These are phyloP conservation scores for Globisporangium acanthophoron DNA, from an alignment of 352 stramenopile genomes.

Conservation along the genomic window DNA sequence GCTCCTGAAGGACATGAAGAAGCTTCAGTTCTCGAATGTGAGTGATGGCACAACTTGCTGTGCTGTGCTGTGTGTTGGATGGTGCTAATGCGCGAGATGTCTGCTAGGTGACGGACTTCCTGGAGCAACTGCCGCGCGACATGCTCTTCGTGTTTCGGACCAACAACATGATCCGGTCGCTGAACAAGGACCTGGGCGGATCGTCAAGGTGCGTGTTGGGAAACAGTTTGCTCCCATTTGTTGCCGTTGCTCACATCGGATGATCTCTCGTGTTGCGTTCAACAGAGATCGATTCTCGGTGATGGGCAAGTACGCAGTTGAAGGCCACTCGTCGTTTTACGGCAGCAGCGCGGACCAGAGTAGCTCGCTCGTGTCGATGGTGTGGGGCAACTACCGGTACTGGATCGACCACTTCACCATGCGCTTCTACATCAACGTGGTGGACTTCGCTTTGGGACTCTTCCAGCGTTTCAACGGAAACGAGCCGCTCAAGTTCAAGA, in stretches of 20 bases:
- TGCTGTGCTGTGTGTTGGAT: not conserved
- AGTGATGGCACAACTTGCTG: conserved; percentile 5
- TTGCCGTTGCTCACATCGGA: too few relatives aligned
- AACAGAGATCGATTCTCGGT: conserved; percentile 66
- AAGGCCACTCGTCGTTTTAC: conserved; percentile 52
- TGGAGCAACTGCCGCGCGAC: conserved; percentile 83
- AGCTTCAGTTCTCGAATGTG: conserved; percentile 61
- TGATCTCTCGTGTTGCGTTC: not conserved
- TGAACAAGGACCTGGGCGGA: conserved; percentile 87
- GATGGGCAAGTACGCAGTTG: conserved; percentile 68
- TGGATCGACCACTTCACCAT: conserved; percentile 70
- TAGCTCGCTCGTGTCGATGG: conserved; percentile 1
- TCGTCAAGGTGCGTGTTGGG: conserved; percentile 39
- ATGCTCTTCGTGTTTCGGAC: conserved; percentile 91
- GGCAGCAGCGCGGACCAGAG: conserved; percentile 7
- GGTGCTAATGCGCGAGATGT: not conserved
- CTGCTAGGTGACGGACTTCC: conserved; percentile 62
- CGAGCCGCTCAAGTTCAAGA: conserved; percentile 33
- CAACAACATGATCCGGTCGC: conserved; percentile 87
- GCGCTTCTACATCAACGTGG: conserved; percentile 43
- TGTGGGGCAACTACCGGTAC: conserved; percentile 28
- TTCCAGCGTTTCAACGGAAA: conserved; percentile 33
- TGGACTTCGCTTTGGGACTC: conserved; percentile 47
- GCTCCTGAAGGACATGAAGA: conserved; percentile 54
- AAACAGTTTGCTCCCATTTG: not conserved